phyloP scores from a whole-genome alignment of 1,284 basidiomycete species.

The Austroboletus olivaceoglutinosus region DNA sequence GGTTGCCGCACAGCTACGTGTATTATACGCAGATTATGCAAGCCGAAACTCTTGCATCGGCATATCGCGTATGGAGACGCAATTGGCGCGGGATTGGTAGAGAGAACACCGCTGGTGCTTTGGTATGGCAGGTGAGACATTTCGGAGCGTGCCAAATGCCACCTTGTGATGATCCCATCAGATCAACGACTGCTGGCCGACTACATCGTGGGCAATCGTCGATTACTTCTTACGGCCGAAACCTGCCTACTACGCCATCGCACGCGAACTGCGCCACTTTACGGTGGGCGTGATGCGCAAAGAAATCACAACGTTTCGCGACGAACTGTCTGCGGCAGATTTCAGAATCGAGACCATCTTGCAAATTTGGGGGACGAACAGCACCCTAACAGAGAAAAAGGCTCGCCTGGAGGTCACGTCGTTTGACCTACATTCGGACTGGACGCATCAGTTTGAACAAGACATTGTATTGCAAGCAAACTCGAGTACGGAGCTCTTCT shows the following conservation, averaged over 20 bases:
- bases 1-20: slow-evolving; percentile 49
- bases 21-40: slow-evolving; percentile 86
- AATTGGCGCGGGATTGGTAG: slow-evolving; percentile 71
- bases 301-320: slow-evolving; percentile 57
- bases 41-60: slow-evolving; percentile 72
- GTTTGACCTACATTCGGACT: slow-evolving; percentile 66
- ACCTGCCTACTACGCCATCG: slow-evolving; percentile 69
- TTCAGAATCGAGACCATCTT: slow-evolving; percentile 66
- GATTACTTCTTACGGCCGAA: slow-evolving; percentile 80
- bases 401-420: slow-evolving; percentile 64
- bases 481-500: slow-evolving; percentile 79
- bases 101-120: slow-evolving; percentile 72
- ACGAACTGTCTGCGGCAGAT: slow-evolving; percentile 59
- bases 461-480: slow-evolving; percentile 64
- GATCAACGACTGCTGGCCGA: slow-evolving; percentile 83
- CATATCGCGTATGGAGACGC: slow-evolving; percentile 75
- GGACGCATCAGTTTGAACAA: slow-evolving; percentile 51
- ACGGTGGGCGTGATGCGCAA: slow-evolving; percentile 83
- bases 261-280: slow-evolving; percentile 66
- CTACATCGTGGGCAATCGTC: slow-evolving; percentile 75
- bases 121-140: slow-evolving; percentile 73
- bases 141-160: neutral
- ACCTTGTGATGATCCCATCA: slow-evolving; percentile 25
- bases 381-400: slow-evolving; percentile 56
- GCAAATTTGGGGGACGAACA: slow-evolving; percentile 85